A percentile compares a stretch with the other conserved stretches of the same genome.
Evolutionary conservation across 345 rosid species (phyloP).

Genomic region (Salix dunnii): DNA sequence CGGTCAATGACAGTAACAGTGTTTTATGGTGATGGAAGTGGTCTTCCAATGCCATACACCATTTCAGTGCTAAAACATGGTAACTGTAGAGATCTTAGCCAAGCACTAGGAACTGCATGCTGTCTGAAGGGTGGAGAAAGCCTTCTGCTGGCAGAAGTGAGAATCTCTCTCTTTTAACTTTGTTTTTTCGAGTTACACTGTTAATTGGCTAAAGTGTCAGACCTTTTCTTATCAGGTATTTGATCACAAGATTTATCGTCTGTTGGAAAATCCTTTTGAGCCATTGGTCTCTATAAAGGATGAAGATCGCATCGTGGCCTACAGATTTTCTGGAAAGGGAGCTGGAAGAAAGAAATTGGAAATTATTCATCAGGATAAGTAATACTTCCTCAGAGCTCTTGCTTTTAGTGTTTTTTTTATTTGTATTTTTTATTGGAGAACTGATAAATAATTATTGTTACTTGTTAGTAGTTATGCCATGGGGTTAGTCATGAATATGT

Average conservation of each 20-base stretch:
- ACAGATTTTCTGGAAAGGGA: slow-evolving; percentile 55
- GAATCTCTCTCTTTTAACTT: slow-evolving; percentile 4
- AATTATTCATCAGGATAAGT: slow-evolving; percentile 64
- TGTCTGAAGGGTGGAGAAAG: slow-evolving; percentile 71
- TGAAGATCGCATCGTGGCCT: slow-evolving; percentile 80
- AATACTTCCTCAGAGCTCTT: slow-evolving; percentile 21
- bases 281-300: slow-evolving; percentile 56
- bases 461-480: not conserved
- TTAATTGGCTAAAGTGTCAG: slow-evolving; percentile 20
- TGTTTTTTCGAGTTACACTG: not conserved
- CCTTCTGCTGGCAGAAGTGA: slow-evolving; percentile 83
- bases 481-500: not conserved
- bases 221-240: slow-evolving; percentile 46
- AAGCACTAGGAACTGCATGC: slow-evolving; percentile 66
- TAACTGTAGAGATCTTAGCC: slow-evolving; percentile 63
- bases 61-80: slow-evolving; percentile 74
- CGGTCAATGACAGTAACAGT: slow-evolving; percentile 83
- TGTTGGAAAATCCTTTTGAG: slow-evolving; percentile 51
- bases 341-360: slow-evolving; percentile 61
- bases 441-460: not conserved
- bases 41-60: slow-evolving; percentile 73
- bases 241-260: slow-evolving; percentile 54
- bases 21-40: slow-evolving; percentile 67
- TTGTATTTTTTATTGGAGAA: not conserved
- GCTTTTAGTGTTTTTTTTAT: not conserved